Conservation (phyloP, 345 rosid genomes). For the Sapria himalayana region DNA sequence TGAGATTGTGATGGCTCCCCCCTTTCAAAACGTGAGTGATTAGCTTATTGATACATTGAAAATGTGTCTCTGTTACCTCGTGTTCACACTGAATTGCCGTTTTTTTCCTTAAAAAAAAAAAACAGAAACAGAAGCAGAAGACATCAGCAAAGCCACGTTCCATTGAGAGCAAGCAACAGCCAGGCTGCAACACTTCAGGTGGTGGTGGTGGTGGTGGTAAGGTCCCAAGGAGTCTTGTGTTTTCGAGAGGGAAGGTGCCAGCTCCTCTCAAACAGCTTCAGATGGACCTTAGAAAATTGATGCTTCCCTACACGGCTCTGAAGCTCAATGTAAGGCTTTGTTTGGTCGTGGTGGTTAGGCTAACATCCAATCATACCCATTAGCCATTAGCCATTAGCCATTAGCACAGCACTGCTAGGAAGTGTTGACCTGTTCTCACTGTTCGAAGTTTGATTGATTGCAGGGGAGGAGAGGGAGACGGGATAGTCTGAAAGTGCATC, state of each 20-base stretch:
- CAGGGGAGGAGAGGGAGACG: conserved; percentile 95
- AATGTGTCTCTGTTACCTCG: too few species aligned
- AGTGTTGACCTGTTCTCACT: neutral
- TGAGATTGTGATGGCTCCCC: too few species aligned
- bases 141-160: conserved; percentile 38
- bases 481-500: conserved; percentile 57
- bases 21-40: too few species aligned
- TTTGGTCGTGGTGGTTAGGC: neutral
- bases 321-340: conserved; percentile 34
- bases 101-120: neutral
- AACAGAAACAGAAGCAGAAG: conserved; percentile 27
- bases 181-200: conserved; percentile 50
- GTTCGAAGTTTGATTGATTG: too few species aligned
- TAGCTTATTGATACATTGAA: too few species aligned
- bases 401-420: too few species aligned
- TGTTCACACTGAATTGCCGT: too few species aligned
- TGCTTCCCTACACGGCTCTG: conserved; percentile 95
- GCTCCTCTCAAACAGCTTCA: conserved; percentile 55
- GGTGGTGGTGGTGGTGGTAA: too few species aligned
- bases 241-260: conserved; percentile 77
- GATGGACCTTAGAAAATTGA: conserved; percentile 74
- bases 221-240: conserved; percentile 76
- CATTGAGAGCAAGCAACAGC: conserved; percentile 27
- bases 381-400: too few species aligned
- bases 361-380: too few species aligned